phyloP scores from a whole-genome alignment of 1,139 yeast species.

The Tardiomyces blankii region DNA sequence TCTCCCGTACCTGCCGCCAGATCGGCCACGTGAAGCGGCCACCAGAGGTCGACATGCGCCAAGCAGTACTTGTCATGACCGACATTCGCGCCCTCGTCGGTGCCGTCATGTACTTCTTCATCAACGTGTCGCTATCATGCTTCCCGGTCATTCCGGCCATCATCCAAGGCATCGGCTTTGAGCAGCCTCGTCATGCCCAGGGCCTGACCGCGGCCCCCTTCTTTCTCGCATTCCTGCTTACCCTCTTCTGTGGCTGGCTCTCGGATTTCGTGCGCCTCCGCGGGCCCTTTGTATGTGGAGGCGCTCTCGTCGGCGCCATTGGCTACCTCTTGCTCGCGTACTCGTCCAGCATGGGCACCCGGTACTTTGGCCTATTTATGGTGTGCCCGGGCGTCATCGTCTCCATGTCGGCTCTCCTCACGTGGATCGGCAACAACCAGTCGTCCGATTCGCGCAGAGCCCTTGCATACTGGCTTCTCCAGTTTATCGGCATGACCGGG shows the following conservation, averaged over 20 bases:
- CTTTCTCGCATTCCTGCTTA: constrained; percentile 49
- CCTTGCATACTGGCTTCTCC: constrained; percentile 20
- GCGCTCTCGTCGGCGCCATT: constrained; percentile 17
- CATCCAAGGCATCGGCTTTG: constrained; percentile 46
- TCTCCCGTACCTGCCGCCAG: constrained; percentile 33
- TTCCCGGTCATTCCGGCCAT: constrained; percentile 59
- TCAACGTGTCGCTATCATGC: constrained; percentile 57
- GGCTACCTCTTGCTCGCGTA: constrained; percentile 22
- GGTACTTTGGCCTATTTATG: constrained; percentile 22
- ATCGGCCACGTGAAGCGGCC: constrained; percentile 31
- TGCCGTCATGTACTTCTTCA: constrained; percentile 50
- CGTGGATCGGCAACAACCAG: constrained; percentile 25
- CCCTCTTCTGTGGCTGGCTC: constrained; percentile 34
- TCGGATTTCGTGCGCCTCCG: constrained; percentile 38
- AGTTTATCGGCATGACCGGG: constrained; percentile 25
- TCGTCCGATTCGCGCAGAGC: constrained; percentile 22
- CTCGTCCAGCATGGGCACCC: constrained; percentile 13
- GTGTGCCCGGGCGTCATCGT: constrained; percentile 25
- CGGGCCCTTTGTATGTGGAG: constrained; percentile 17
- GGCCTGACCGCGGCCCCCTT: constrained; percentile 64
- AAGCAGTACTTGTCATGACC: constrained; percentile 22
- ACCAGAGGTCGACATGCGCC: constrained; percentile 20
- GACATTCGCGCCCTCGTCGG: constrained; percentile 41
- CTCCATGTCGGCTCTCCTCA: constrained; percentile 18
- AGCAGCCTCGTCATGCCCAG: constrained; percentile 52